phyloP scores from a whole-genome alignment of 1,284 basidiomycete genomes.

The Boletellus deceptivus region DNA sequence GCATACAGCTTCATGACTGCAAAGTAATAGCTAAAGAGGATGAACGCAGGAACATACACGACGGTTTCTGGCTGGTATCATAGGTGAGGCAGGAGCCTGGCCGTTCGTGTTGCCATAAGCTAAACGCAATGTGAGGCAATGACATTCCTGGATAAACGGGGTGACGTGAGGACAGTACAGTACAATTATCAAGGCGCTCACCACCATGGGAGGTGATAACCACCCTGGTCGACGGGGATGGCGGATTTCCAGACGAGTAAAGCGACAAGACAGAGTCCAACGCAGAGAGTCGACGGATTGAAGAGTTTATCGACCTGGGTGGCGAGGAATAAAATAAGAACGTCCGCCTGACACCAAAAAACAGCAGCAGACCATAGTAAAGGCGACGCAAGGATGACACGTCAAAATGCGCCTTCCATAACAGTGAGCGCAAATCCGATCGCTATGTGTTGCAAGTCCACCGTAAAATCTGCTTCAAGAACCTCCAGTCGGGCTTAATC shows the following conservation, averaged over 20 bases:
- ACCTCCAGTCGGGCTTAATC: slow-evolving; percentile 90
- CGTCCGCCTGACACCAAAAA: slow-evolving; percentile 2
- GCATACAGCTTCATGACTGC: slow-evolving; percentile 88
- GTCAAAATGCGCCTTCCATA: slow-evolving; percentile 73
- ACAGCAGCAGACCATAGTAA: slow-evolving; percentile 67
- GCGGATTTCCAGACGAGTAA: slow-evolving; percentile 80
- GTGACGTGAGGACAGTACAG: slow-evolving; percentile 3
- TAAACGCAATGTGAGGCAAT: slow-evolving; percentile 74
- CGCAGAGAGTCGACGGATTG: slow-evolving; percentile 86
- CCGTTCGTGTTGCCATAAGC: slow-evolving; percentile 80
- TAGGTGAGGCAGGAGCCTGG: slow-evolving; percentile 85
- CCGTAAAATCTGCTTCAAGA: slow-evolving; percentile 81
- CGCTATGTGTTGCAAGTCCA: slow-evolving; percentile 83
- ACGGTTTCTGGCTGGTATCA: slow-evolving; percentile 84
- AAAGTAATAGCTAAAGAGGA: slow-evolving; percentile 86
- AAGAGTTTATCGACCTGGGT: slow-evolving; percentile 84
- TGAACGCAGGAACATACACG: slow-evolving; percentile 89
- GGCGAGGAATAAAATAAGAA: background rate
- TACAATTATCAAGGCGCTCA: background rate
- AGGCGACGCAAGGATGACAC: slow-evolving; percentile 85
- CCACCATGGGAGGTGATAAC: slow-evolving; percentile 84
- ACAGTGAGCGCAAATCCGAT: slow-evolving; percentile 40
- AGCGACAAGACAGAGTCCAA: slow-evolving; percentile 73
- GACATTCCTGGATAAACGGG: slow-evolving; percentile 59
- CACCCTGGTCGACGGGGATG: slow-evolving; percentile 63